Evolutionary conservation across 2,329 filamentous ascomycete genomes (phyloP).

Genomic region (Tolypocladium cylindrosporum): DNA sequence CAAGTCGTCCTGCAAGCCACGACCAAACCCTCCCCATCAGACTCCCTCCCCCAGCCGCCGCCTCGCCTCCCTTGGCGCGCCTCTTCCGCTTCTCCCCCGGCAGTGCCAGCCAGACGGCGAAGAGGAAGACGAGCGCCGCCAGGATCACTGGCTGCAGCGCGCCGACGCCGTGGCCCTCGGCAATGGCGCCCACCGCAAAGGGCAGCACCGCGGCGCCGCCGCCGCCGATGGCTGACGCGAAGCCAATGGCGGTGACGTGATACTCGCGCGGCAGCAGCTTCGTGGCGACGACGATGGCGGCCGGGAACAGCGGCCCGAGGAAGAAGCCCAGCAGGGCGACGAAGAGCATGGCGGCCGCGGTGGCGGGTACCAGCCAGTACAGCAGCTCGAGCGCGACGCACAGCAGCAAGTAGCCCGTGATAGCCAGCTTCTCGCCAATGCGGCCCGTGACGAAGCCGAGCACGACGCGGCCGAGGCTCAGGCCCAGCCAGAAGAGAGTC

Average conservation of each 20-base stretch:
- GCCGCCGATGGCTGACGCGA: slow-evolving; percentile 68
- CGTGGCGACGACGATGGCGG: slow-evolving; percentile 61
- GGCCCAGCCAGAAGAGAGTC: slow-evolving; percentile 76
- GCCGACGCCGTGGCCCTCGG: slow-evolving; percentile 43
- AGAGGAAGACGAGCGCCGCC: slow-evolving; percentile 33
- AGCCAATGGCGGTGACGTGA: slow-evolving; percentile 71
- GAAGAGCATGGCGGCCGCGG: slow-evolving; percentile 63
- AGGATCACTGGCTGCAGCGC: slow-evolving; percentile 48
- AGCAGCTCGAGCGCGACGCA: slow-evolving; percentile 58
- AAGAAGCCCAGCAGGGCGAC: slow-evolving; percentile 70
- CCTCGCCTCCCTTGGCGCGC: neutral
- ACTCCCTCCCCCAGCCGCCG: neutral
- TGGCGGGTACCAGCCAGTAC: slow-evolving; percentile 74
- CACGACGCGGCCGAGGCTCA: slow-evolving; percentile 63
- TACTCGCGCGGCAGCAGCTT: slow-evolving; percentile 64
- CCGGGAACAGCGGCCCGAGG: slow-evolving; percentile 69
- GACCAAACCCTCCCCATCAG: neutral
- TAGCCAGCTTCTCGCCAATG: slow-evolving; percentile 60
- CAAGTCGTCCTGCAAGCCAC: neutral
- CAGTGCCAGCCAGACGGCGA: slow-evolving; percentile 34
- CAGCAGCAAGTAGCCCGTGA: slow-evolving; percentile 52
- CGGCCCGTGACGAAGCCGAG: slow-evolving; percentile 68
- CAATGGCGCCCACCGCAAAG: slow-evolving; percentile 59
- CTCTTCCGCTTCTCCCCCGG: slow-evolving; percentile 14
- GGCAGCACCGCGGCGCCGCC: slow-evolving; percentile 61